Percentiles rank a stretch among this genome's conserved stretches.
Evolutionary conservation across 768 basidiomycete species (phyloP).

Genomic region (Cystofilobasidium bisporidii): DNA sequence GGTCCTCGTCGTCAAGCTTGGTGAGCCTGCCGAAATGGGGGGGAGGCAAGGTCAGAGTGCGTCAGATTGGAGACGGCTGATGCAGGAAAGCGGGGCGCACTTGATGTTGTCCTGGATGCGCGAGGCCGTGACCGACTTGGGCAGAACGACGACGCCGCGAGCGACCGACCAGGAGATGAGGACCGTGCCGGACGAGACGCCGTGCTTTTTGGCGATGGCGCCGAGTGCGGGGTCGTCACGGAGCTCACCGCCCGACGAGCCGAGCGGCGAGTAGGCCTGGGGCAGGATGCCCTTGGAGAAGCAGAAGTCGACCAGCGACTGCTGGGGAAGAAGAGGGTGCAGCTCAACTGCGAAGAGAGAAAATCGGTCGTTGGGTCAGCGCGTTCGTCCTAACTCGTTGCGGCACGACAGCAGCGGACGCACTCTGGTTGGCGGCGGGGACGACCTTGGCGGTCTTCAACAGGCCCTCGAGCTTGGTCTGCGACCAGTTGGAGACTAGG

Average conservation of each 20-base stretch:
- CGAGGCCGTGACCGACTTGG: conserved; percentile 64
- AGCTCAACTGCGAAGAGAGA: conserved; percentile 45
- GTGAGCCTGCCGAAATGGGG: conserved; percentile 11
- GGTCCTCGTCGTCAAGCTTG: conserved; percentile 30
- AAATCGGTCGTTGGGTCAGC: background rate
- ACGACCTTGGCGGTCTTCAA: conserved; percentile 60
- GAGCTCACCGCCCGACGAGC: conserved; percentile 58
- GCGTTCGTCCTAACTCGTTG: no score
- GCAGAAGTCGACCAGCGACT: conserved; percentile 60
- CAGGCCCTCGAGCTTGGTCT: conserved; percentile 57
- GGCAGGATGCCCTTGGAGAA: conserved; percentile 45
- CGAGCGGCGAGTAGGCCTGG: conserved; percentile 27
- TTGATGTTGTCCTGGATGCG: conserved; percentile 56
- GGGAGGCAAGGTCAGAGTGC: no score
- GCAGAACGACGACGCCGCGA: conserved; percentile 61
- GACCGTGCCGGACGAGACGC: conserved; percentile 38
- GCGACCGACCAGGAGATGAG: conserved; percentile 44
- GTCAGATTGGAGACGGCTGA: no score
- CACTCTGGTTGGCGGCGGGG: conserved; percentile 68
- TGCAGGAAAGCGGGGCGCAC: background rate
- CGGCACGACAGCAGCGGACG: no score
- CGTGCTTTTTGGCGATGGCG: conserved; percentile 56
- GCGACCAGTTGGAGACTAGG: conserved; percentile 60
- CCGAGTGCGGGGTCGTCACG: conserved; percentile 50
- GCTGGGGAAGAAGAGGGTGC: conserved; percentile 68